phyloP scores from a whole-genome alignment of 2,329 filamentous ascomycete genomes.

The Aspergillus latus region DNA sequence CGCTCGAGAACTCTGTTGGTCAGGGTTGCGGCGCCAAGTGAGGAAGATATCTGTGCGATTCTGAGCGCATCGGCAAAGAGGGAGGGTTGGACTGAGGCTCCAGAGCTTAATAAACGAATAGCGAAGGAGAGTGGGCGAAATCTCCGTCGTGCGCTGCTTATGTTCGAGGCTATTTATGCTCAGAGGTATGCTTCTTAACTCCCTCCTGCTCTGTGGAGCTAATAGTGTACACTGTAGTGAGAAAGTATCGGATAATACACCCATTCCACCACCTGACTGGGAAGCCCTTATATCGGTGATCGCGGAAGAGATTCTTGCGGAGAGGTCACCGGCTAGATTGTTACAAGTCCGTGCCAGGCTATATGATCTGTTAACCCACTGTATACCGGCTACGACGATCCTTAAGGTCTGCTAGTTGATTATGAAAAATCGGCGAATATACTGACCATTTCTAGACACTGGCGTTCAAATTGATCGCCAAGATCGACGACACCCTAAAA shows the following conservation, averaged over 20 bases:
- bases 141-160: conserved; percentile 81
- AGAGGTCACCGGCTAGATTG: conserved; percentile 87
- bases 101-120: conserved; percentile 77
- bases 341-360: conserved; percentile 86
- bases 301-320: conserved; percentile 88
- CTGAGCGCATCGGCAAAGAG: conserved; percentile 69
- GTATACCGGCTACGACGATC: conserved; percentile 91
- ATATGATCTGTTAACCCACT: conserved; percentile 96
- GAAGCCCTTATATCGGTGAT: conserved; percentile 86
- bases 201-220: neutral
- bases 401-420: conserved; percentile 61
- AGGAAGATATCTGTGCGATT: conserved; percentile 78
- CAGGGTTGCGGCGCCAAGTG: conserved; percentile 83
- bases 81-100: conserved; percentile 77
- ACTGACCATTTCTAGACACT: conserved; percentile 58
- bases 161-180: conserved; percentile 96
- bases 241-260: conserved; percentile 80
- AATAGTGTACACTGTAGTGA: conserved; percentile 58
- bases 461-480: conserved; percentile 85
- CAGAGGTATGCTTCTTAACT: conserved; percentile 70
- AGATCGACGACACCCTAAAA: conserved; percentile 86
- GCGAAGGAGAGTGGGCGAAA: conserved; percentile 90
- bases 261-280: conserved; percentile 95
- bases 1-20: conserved; percentile 87
- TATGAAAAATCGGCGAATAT: neutral